Evolutionary conservation across 2,329 filamentous ascomycete genomes (phyloP), one percentile per base, ranked within the genome.

Genomic region (Alternaria triticimaculans): DNA sequence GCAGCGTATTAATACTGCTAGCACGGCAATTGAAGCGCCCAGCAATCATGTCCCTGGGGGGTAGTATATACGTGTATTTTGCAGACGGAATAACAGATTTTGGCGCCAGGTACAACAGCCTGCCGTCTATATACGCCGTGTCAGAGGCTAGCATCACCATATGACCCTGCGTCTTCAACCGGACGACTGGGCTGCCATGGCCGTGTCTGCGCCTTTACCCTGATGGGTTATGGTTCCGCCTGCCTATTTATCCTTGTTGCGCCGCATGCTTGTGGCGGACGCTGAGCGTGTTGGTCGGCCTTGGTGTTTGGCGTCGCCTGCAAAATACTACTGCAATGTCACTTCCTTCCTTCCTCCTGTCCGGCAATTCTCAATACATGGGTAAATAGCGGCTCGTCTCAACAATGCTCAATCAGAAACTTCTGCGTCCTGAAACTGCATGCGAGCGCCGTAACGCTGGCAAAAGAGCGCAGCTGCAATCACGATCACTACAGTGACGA

Each of bases 121-220:
- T 65, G 43, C 61, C 67, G 66, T 68, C 64, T 68, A 71, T 70
- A 69, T 70, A 71, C 66, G 59, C 59, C 65, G 60, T 65, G 55
- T 67, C 65, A 69, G 63, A 72, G 59, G 58, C 67, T 69, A 70
- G 69, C 60, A 54, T 46, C 56, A 44, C 15, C 62, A 67, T 61
- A 66, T 64, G 67, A 66, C 59, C 64, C 64, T 70, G 65, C 67
- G 60, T 68, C 66, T 71, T 73, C 72, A 67, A 64, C 72, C 72
- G 69, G 63, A 62, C 49, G 60, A 57, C 61, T 65, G 63, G 62
- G 64, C 59, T 58, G 55, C 33, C 54, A 58, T 63, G 30, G 53
- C 28, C 60, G 25, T 46, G 43, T 53, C 30, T 20, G 21, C 41
- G n/a, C 65, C 51, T 65, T 68, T 72, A 66, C 60, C 68, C 65